Conservation (phyloP, 306 rosid genomes). For the Macrotyloma uniflorum region DNA sequence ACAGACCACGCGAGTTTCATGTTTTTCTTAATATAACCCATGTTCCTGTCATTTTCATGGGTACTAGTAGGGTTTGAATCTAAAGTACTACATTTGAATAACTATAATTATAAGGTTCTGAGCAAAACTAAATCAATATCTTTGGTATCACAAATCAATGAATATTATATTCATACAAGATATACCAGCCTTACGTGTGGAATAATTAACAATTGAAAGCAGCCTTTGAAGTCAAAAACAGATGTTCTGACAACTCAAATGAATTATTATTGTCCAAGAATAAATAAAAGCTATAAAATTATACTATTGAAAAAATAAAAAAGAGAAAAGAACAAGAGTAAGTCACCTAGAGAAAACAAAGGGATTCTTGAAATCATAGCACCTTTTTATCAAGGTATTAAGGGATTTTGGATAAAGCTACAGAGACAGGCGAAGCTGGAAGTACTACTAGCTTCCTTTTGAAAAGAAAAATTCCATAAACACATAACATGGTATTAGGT, state of each 20-base stretch:
- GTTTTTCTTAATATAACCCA: background rate
- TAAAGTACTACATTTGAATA: background rate
- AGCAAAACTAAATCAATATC: background rate
- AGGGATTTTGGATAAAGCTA: slow-evolving; percentile 23
- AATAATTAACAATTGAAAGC: background rate
- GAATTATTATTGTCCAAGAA: background rate
- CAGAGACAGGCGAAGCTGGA: slow-evolving; percentile 34
- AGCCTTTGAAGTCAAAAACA: slow-evolving; percentile 4
- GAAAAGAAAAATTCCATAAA: background rate
- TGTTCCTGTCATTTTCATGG: background rate
- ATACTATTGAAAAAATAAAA: background rate
- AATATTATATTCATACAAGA: too few relatives aligned
- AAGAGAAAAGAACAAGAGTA: background rate
- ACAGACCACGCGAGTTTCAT: background rate
- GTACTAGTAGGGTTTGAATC: background rate
- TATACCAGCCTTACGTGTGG: background rate
- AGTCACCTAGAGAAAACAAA: background rate
- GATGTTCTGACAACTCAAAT: slow-evolving; percentile 4
- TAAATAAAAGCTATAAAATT: background rate
- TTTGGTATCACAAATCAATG: background rate
- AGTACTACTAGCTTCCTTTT: background rate
- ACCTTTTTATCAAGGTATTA: slow-evolving; percentile 18
- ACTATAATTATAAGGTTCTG: background rate
- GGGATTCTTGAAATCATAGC: background rate
- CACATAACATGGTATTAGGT: slow-evolving; percentile 15